Evolutionary conservation across 1,139 yeast genomes (phyloP).

Genomic region (Suhomyces ambrosiae): DNA sequence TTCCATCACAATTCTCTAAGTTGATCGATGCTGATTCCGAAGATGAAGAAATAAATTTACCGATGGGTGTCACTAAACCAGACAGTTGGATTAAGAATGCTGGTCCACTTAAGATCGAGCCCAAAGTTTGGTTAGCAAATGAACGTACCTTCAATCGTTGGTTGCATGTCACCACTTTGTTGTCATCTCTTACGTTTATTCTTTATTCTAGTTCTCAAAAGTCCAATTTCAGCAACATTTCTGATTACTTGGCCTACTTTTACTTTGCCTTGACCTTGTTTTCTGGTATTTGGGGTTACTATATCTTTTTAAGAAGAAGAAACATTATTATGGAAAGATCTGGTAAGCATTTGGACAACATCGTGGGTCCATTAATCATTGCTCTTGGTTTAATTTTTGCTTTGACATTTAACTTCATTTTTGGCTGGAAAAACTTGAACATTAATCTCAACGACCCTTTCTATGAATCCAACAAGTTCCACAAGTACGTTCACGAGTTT

Average conservation of each 20-base stretch:
- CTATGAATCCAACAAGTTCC: slow-evolving; percentile 37
- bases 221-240: slow-evolving; percentile 58
- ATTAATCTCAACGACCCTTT: slow-evolving; percentile 31
- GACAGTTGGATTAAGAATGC: slow-evolving; percentile 76
- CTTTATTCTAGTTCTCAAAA: slow-evolving; percentile 74
- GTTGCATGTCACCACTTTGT: slow-evolving; percentile 87
- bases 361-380: slow-evolving; percentile 82
- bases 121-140: slow-evolving; percentile 97
- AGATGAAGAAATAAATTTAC: slow-evolving; percentile 79
- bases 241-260: slow-evolving; percentile 69
- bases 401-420: slow-evolving; percentile 68
- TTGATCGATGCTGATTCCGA: slow-evolving; percentile 75
- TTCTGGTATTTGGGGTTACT: slow-evolving; percentile 88
- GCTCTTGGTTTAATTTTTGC: slow-evolving; percentile 71
- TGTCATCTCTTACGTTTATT: slow-evolving; percentile 85
- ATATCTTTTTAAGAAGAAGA: slow-evolving; percentile 70
- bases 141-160: slow-evolving; percentile 96
- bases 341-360: slow-evolving; percentile 85
- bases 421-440: slow-evolving; percentile 51
- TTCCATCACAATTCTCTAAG: slow-evolving; percentile 39
- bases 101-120: slow-evolving; percentile 92
- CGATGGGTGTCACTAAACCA: slow-evolving; percentile 88
- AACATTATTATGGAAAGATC: slow-evolving; percentile 76
- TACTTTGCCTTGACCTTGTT: slow-evolving; percentile 82
- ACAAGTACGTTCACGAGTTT: slow-evolving; percentile 38